Evolutionary conservation across 768 basidiomycete genomes (phyloP).

Genomic region (Lepiota subincarnata): DNA sequence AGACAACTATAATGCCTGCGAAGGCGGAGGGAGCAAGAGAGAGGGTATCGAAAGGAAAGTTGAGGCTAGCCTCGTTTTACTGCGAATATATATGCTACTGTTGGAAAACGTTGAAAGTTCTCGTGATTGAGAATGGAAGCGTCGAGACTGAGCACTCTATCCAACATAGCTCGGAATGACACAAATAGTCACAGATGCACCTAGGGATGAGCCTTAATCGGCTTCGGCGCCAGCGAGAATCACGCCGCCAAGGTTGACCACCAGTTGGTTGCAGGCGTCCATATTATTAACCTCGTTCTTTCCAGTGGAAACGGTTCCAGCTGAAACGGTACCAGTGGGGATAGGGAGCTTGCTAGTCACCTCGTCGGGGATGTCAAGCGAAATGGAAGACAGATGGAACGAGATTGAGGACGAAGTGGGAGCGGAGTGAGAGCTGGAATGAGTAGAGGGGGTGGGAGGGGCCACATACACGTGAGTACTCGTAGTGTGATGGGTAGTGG

Average conservation of each 20-base stretch:
- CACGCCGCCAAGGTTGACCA: conserved; percentile 30
- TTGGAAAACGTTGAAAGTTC: background rate
- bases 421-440: conserved; percentile 9
- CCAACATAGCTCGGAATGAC: background rate
- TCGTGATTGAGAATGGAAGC: background rate
- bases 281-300: conserved; percentile 24
- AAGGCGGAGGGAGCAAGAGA: background rate
- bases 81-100: background rate
- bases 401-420: conserved; percentile 10
- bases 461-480: background rate
- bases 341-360: background rate
- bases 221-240: conserved; percentile 22
- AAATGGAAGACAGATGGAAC: conserved; percentile 1
- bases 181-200: too few species aligned
- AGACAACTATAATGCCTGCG: background rate
- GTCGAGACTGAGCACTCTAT: background rate
- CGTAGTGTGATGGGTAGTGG: conserved; percentile 20
- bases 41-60: conserved; percentile 4
- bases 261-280: conserved; percentile 23
- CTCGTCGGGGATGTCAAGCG: background rate
- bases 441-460: conserved; percentile 10
- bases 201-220: background rate
- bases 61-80: background rate
- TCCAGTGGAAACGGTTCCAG: conserved; percentile 20
- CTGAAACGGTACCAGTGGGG: conserved; percentile 9